phyloP scores from a whole-genome alignment of 164 flowering plant genomes.

The Macadamia integrifolia region DNA sequence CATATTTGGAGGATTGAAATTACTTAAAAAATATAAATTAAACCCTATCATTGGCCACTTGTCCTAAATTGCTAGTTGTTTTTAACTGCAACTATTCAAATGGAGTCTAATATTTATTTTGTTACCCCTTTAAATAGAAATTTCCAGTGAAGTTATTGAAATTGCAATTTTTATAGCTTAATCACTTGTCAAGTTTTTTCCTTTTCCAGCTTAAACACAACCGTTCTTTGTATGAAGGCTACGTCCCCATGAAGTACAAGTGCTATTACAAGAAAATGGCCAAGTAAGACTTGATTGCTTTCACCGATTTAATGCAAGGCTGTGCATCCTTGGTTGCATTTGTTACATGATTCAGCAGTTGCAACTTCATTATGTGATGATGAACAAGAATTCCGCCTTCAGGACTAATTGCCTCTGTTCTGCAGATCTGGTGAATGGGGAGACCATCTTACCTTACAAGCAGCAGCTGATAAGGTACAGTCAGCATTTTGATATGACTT shows the following conservation, averaged over 20 bases:
- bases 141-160: no score
- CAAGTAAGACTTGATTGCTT: slow-evolving; percentile 1
- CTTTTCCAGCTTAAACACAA: not conserved
- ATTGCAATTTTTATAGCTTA: no score
- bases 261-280: slow-evolving; percentile 1
- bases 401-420: slow-evolving; percentile 15
- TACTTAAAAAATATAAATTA: no score
- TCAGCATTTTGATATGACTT: not conserved
- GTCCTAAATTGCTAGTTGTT: no score
- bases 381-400: slow-evolving; percentile 30
- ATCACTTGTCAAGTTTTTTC: not conserved
- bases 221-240: not conserved
- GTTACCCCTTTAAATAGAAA: no score
- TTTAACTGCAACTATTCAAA: no score
- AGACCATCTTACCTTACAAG: slow-evolving; percentile 20
- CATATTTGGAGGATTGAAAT: no score
- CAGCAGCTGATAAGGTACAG: slow-evolving; percentile 7
- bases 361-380: slow-evolving; percentile 33
- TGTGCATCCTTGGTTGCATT: not conserved
- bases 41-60: no score
- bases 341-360: slow-evolving; percentile 8
- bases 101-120: no score
- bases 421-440: slow-evolving; percentile 7
- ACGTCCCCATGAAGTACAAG: slow-evolving; percentile 1
- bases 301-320: not conserved